A percentile compares a stretch with the other conserved stretches of the same genome.
Conservation (phyloP, 345 rosid genomes). For the Eucalyptus brandiana region DNA sequence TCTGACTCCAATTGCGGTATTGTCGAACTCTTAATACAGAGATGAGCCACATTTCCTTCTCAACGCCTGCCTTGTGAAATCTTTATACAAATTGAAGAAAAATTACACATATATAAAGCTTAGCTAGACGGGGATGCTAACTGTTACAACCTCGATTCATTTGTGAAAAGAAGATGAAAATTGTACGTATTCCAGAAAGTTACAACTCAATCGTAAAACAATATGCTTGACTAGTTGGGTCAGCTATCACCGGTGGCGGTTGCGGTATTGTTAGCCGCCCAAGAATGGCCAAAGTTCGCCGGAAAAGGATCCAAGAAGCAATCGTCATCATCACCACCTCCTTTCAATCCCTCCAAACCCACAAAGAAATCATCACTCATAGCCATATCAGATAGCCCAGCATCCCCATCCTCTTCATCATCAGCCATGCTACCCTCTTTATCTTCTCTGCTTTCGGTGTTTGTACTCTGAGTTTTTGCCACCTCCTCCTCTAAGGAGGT, state of each 20-base stretch:
- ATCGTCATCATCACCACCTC: slow-evolving; percentile 20
- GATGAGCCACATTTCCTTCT: neutral
- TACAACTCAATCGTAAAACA: neutral
- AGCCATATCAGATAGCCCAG: slow-evolving; percentile 43
- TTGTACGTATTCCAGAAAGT: neutral
- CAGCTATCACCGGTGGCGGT: slow-evolving; percentile 37
- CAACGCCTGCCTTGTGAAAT: neutral
- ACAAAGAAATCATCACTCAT: slow-evolving; percentile 67
- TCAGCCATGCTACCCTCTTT: slow-evolving; percentile 8
- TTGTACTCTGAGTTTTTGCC: slow-evolving; percentile 19
- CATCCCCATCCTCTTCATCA: slow-evolving; percentile 46
- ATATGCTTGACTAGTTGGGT: neutral
- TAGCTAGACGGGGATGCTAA: neutral
- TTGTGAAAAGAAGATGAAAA: neutral
- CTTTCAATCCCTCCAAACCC: slow-evolving; percentile 56
- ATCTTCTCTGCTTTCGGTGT: slow-evolving; percentile 40
- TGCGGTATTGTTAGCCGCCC: slow-evolving; percentile 24
- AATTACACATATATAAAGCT: neutral
- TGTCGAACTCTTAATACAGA: neutral
- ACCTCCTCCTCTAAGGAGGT: slow-evolving; percentile 53
- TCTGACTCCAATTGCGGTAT: neutral
- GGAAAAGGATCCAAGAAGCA: slow-evolving; percentile 39
- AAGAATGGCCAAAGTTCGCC: slow-evolving; percentile 44
- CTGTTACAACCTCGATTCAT: neutral
- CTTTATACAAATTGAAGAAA: neutral